A percentile compares a stretch with the other conserved stretches of the same genome.
Conservation (phyloP, 129 eudicot genomes). For the Saussurea involucrata region DNA sequence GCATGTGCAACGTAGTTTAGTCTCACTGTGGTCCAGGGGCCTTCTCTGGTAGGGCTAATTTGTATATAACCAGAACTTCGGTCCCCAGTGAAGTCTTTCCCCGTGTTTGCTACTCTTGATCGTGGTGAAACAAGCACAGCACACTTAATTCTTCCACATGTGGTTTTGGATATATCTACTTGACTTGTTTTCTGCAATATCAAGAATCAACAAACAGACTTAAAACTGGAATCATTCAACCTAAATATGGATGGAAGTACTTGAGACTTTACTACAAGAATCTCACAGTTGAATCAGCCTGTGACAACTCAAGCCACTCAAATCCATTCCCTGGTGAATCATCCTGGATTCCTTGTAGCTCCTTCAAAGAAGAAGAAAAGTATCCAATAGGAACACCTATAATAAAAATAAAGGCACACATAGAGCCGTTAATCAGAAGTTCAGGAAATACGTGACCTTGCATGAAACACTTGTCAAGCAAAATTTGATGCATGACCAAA, state of each 20-base stretch:
- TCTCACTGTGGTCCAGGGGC: conserved; percentile 91
- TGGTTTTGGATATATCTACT: conserved; percentile 13
- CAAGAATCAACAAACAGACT: conserved; percentile 12
- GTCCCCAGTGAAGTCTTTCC: conserved; percentile 26
- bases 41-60: conserved; percentile 82
- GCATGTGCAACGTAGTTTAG: conserved; percentile 90
- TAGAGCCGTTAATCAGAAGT: background rate
- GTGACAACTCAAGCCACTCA: conserved; percentile 69
- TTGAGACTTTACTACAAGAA: background rate
- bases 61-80: conserved; percentile 63
- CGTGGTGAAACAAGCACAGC: conserved; percentile 56
- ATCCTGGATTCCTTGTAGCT: conserved; percentile 38
- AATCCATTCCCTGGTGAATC: conserved; percentile 26
- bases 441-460: background rate
- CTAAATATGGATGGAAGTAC: background rate
- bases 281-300: conserved; percentile 55
- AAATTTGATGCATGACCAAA: background rate
- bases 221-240: background rate
- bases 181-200: conserved; percentile 42
- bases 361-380: conserved; percentile 61
- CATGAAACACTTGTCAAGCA: conserved; percentile 2
- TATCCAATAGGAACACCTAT: conserved; percentile 75
- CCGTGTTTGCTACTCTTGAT: conserved; percentile 33
- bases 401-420: conserved; percentile 17
- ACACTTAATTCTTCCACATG: conserved; percentile 61